A percentile compares a stretch with the other conserved stretches of the same genome.
phyloP scores from a whole-genome alignment of 1,139 yeast species.

The Yamadazyma triangularis region DNA sequence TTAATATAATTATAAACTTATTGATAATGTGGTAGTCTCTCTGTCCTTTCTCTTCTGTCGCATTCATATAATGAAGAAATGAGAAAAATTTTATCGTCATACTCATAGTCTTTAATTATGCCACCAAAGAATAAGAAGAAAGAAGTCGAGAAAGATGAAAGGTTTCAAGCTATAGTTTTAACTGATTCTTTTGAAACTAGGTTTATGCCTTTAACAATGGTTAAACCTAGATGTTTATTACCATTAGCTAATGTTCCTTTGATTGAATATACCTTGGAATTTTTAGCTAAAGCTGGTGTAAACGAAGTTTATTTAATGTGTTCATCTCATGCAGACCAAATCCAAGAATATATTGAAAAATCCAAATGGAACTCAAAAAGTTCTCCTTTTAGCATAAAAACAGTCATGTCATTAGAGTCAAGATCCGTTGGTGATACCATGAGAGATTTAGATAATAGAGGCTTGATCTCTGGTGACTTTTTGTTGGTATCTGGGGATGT shows the following conservation, averaged over 20 bases:
- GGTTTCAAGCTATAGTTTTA: slow-evolving; percentile 88
- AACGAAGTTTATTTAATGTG: slow-evolving; percentile 88
- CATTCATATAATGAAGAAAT: no score
- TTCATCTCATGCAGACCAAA: slow-evolving; percentile 84
- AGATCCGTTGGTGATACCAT: slow-evolving; percentile 95
- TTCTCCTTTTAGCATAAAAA: slow-evolving; percentile 75
- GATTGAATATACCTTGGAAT: slow-evolving; percentile 91
- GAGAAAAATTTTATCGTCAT: not conserved
- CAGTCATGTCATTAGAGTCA: slow-evolving; percentile 82
- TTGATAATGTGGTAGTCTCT: no score
- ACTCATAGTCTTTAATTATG: slow-evolving; percentile 22
- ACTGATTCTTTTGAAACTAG: slow-evolving; percentile 91
- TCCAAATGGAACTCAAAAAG: slow-evolving; percentile 75
- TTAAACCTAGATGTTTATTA: slow-evolving; percentile 80
- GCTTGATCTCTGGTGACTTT: slow-evolving; percentile 85
- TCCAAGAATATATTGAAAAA: slow-evolving; percentile 73
- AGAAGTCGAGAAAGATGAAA: slow-evolving; percentile 61
- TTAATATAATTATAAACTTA: no score
- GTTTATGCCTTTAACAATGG: slow-evolving; percentile 86
- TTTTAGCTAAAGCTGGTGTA: slow-evolving; percentile 86
- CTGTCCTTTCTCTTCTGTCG: no score
- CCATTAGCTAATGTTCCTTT: slow-evolving; percentile 93
- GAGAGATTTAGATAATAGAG: slow-evolving; percentile 91
- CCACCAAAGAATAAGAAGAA: slow-evolving; percentile 45
- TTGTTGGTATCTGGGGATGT: slow-evolving; percentile 90